These are phyloP conservation scores for Solanum chacoense DNA, from an alignment of 305 asterid genomes.

Conservation along the genomic window DNA sequence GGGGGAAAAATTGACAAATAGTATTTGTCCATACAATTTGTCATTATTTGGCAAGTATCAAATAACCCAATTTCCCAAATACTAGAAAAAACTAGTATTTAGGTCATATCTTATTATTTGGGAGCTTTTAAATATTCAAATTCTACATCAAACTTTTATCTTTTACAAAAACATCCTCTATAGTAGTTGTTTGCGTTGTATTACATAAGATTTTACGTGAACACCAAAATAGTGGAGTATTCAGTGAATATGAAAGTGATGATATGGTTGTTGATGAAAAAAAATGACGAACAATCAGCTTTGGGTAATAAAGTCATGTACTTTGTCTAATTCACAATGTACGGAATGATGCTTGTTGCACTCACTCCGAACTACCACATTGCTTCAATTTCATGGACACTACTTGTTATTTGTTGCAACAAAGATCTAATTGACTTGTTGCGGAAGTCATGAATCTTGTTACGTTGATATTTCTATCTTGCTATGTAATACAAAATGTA, in stretches of 20 bases:
- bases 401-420: background rate
- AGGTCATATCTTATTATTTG: no score
- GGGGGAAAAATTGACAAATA: no score
- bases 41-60: background rate
- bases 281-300: background rate
- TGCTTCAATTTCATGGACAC: background rate
- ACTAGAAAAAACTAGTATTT: no score
- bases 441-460: background rate
- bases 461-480: background rate
- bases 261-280: background rate
- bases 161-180: no score
- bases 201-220: background rate
- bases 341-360: background rate
- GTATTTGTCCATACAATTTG: no score
- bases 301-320: no score
- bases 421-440: background rate
- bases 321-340: background rate
- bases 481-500: background rate
- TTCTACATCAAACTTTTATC: background rate
- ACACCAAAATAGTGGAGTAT: background rate
- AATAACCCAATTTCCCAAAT: background rate
- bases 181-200: background rate
- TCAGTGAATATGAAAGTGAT: background rate
- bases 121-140: no score
- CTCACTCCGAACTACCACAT: background rate